These are phyloP conservation scores for Sodiomyces alkalinus DNA, from an alignment of 2,329 filamentous ascomycete species.

Conservation along the genomic window DNA sequence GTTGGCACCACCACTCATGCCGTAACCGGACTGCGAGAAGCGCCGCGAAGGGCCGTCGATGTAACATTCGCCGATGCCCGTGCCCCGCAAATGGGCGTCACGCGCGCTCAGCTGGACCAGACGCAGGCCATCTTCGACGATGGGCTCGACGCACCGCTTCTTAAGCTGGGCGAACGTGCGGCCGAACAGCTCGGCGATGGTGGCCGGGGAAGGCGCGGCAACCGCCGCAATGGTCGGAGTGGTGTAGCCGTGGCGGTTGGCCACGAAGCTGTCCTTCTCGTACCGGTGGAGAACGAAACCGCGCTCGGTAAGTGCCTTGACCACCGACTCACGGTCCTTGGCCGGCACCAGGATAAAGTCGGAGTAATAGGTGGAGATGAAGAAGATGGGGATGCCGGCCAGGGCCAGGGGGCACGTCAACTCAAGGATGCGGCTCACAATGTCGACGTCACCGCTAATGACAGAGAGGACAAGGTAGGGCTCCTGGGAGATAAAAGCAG, in stretches of 20 bases:
- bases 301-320: constrained; percentile 58
- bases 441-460: constrained; percentile 77
- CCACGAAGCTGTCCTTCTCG: constrained; percentile 52
- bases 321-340: constrained; percentile 58
- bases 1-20: too few relatives aligned
- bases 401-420: constrained; percentile 80
- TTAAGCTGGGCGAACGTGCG: constrained; percentile 77
- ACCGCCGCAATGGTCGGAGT: constrained; percentile 53
- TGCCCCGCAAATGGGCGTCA: constrained; percentile 22
- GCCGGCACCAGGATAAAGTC: constrained; percentile 88
- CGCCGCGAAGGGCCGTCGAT: constrained; percentile 9
- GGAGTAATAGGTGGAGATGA: constrained; percentile 95
- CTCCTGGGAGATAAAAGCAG: constrained; percentile 64
- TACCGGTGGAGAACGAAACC: constrained; percentile 63
- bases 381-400: constrained; percentile 91
- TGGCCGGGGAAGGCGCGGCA: constrained; percentile 20
- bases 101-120: constrained; percentile 71
- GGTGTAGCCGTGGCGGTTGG: constrained; percentile 21
- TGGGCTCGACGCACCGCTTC: constrained; percentile 58
- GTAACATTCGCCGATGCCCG: too few relatives aligned
- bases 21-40: constrained; percentile 6
- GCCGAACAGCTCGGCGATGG: constrained; percentile 62
- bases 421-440: constrained; percentile 80
- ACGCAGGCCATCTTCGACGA: constrained; percentile 51
- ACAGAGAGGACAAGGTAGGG: constrained; percentile 83